Base-by-base conservation (phyloP, 2,329 filamentous ascomycete species). In the Fusarium sp. region DNA sequence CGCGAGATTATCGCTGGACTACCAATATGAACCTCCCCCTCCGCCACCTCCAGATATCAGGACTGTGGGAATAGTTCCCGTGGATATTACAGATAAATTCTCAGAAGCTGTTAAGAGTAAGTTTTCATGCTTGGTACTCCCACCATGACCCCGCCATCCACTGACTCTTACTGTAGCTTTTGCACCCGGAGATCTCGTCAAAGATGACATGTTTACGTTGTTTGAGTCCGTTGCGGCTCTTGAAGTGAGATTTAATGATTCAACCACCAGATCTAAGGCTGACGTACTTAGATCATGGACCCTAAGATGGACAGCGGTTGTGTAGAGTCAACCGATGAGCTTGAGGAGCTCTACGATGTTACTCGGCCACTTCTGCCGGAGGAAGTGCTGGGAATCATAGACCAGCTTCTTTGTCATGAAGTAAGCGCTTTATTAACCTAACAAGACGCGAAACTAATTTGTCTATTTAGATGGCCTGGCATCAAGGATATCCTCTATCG, bases 241-340 rank as follows among this genome's bases (percentile, higher is more conserved):
- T 24, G 93, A 96, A 87, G 90, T 87, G 78, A 59, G 81, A 67
- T 11, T 38, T 5, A 3, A 25, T 34, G 30, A 8, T 18, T 2
- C 5, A 15, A 9, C 5, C 8, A 32, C 18, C 20, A 13, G 12
- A 22, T 6, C 18, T 27, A 24, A 53, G 22, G 20, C 59, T 70
- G 38, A 72, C 29, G 8, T n/a, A 16, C 24, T 32, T 47, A 99
- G 96, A 97, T 99, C 74, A 98, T 98, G 93, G 96, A 99, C 77
- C 91, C 93, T 2, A 99, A 98, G 82, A 99, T 99, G 96, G 96
- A 99, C 80, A 98, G 94, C 77, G 96, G 96, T 29, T 94, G 91
- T 71, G 84, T 97, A 9, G 86, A 89, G 22, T 88, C 91, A 10
- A 92, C 91, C 30, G 93, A 97, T 76, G 89, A 90, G n/a, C 87